These are phyloP conservation scores for Cyberlindnera mycetangii DNA, from an alignment of 805 yeast species.

Conservation along the genomic window DNA sequence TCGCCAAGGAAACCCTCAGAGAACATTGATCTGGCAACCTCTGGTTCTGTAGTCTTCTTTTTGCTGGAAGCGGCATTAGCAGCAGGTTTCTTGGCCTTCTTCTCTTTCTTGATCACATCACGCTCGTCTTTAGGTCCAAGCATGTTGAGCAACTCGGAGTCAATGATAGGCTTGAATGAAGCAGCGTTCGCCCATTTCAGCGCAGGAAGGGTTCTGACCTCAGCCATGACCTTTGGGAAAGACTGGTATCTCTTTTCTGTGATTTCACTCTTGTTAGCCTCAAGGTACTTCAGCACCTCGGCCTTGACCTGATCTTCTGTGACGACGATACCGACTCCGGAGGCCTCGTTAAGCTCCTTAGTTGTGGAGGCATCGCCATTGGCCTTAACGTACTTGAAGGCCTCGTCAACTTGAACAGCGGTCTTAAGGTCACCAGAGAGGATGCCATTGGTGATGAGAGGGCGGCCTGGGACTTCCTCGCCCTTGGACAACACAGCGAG, in stretches of 20 bases:
- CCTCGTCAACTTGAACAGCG: conserved; percentile 76
- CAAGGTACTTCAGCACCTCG: conserved; percentile 58
- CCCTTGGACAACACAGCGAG: conserved; percentile 73
- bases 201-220: conserved; percentile 65
- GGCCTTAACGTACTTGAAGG: conserved; percentile 65
- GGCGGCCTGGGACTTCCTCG: conserved; percentile 44
- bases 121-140: conserved; percentile 97
- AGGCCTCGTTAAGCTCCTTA: conserved; percentile 54
- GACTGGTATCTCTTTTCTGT: conserved; percentile 71
- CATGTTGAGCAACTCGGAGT: conserved; percentile 62
- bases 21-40: conserved; percentile 69
- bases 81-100: conserved; percentile 52
- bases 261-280: conserved; percentile 56
- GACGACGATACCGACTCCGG: conserved; percentile 82
- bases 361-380: conserved; percentile 42
- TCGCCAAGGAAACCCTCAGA: conserved; percentile 94
- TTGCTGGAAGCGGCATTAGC: conserved; percentile 28
- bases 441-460: conserved; percentile 58
- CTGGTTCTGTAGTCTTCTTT: conserved; percentile 23
- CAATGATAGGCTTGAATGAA: conserved; percentile 83
- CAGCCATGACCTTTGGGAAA: conserved; percentile 75
- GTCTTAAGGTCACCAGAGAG: conserved; percentile 61
- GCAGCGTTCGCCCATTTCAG: conserved; percentile 93
- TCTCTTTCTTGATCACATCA: conserved; percentile 77
- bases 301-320: conserved; percentile 61